Conservation (phyloP, 495 filamentous ascomycete species). For the Platismatia glauca region DNA sequence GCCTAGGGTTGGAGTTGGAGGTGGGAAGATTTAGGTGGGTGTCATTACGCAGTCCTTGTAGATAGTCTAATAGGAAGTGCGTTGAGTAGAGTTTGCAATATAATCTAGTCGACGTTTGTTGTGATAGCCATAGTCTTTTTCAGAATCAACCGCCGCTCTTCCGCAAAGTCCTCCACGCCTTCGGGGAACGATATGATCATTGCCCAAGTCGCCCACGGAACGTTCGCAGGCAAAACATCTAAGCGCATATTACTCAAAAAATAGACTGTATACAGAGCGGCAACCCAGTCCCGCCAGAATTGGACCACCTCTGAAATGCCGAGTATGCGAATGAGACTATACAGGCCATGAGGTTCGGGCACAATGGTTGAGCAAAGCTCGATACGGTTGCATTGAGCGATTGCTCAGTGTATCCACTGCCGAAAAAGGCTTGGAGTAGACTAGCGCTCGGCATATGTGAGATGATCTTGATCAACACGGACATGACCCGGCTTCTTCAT, state of each 20-base stretch:
- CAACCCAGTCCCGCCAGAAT: background rate
- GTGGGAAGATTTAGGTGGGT: slow-evolving; percentile 4
- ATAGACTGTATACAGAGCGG: background rate
- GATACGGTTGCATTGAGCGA: background rate
- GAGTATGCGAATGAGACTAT: background rate
- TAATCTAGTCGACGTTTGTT: background rate
- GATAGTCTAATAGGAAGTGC: background rate
- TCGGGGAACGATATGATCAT: background rate
- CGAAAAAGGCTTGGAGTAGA: background rate
- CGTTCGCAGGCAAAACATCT: background rate
- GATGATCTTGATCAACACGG: background rate
- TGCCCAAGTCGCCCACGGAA: background rate
- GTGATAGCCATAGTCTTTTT: background rate
- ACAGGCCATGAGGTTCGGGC: background rate
- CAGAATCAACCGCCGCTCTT: background rate
- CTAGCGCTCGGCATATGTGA: background rate
- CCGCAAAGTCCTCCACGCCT: background rate
- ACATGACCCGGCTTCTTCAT: background rate
- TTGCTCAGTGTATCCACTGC: background rate
- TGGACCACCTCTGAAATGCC: background rate
- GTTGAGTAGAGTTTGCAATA: background rate
- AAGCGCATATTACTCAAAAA: background rate
- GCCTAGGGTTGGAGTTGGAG: slow-evolving; percentile 2
- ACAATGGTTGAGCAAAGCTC: background rate
- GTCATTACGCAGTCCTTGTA: background rate